Base-by-base conservation (phyloP, 1,284 basidiomycete genomes). In the Phylloporus sp. region DNA sequence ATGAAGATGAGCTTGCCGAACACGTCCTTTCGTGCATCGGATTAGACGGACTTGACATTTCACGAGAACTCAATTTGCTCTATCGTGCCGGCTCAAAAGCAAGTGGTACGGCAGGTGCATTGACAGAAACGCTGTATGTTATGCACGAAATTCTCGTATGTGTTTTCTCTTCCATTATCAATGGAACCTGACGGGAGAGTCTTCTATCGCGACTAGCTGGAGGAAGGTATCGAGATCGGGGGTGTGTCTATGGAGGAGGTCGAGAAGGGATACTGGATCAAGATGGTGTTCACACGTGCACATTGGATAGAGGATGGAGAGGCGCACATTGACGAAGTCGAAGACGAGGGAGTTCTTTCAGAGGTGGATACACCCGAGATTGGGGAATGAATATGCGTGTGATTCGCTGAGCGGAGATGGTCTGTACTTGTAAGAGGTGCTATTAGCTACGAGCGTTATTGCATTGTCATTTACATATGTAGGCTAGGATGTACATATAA, bases 231-330 rank as follows among this genome's bases (percentile, higher is more conserved):
- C 8, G 63, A 74, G n/a, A 20, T 67, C 8, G 14, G 5, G 6
- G 32, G 19, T 5, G 32, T 68, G 23, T 61, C 47, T 10, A 29
- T 71, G 4, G 56, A 64, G 10, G 63, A 73, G 17, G 41, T 77
- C 53, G 69, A 77, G 45, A 65, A 68, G 64, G 73, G 75, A 17
- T 74, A 77, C 57, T 77, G 73, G 67, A 49, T 75, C 62, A 57
- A 32, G 39, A 47, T 66, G 8, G 62, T 56, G 27, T 37, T 4
- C 25, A 65, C 41, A 49, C n/a, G 17, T 5, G 29, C n/a, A 49
- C 58, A 43, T 7, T 55, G 49, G 53, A 20, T 61, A 32, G 58
- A 65, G 11, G 57, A 60, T 94, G 92, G 92, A 55, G 53, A 55
- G 29, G 53, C 53, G 14, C 19, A 55, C 29, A 32, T 55, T 20